A percentile compares a stretch with the other conserved stretches of the same genome.
These are phyloP conservation scores for Penicillium nordicum DNA, from an alignment of 2,329 filamentous ascomycete genomes.

Conservation along the genomic window DNA sequence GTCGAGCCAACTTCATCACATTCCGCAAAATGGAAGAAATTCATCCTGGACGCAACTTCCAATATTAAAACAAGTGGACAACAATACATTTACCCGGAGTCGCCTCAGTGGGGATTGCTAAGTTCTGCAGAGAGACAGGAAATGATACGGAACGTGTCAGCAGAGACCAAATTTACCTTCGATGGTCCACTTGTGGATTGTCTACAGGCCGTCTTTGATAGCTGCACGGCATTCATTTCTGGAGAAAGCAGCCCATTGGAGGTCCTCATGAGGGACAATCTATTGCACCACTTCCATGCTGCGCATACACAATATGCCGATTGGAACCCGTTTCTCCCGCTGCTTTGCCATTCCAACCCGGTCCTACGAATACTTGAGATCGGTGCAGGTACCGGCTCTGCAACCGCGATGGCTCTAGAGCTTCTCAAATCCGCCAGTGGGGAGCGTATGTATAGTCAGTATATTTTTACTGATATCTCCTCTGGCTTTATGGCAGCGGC, in stretches of 20 bases:
- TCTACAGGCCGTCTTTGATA: background rate
- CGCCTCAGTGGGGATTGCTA: background rate
- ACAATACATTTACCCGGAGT: background rate
- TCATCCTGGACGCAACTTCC: background rate
- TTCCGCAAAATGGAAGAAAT: conserved; percentile 1
- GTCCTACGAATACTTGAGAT: conserved; percentile 10
- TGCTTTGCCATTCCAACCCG: conserved; percentile 3
- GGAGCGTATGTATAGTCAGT: conserved; percentile 6
- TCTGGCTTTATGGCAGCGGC: conserved; percentile 7
- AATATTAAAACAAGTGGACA: background rate
- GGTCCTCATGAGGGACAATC: conserved; percentile 7
- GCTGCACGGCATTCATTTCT: background rate
- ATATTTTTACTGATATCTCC: conserved; percentile 19
- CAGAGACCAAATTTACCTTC: background rate
- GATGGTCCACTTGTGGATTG: conserved; percentile 1
- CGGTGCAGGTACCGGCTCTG: conserved; percentile 13
- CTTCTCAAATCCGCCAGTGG: background rate
- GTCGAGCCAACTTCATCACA: background rate
- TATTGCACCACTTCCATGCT: conserved; percentile 3
- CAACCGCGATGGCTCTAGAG: conserved; percentile 8
- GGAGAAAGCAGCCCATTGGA: background rate
- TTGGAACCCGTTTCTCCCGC: background rate
- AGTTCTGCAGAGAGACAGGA: background rate
- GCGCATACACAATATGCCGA: conserved; percentile 8
- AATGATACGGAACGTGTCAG: background rate